Evolutionary conservation across 192 early-diverging fungal genomes (phyloP), one percentile per base, ranked within the genome.

Genomic region (Podila minutissima): DNA sequence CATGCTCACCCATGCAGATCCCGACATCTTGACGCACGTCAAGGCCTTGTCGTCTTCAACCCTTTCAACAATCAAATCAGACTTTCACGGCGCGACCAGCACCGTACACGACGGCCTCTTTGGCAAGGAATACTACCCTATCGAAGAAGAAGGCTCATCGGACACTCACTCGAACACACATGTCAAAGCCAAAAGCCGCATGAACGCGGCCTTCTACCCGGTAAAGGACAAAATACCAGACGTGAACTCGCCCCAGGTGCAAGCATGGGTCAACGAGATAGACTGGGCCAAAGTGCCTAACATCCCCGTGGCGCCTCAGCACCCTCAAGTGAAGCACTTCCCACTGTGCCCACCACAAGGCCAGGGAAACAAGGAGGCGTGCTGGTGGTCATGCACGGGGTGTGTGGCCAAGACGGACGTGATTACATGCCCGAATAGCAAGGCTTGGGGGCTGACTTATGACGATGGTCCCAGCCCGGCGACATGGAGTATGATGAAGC

Each of bases 181-280:
- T 4, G 32, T n/a, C 17, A 28, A 49, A 26, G 48, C 50, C 46
- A 63, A 66, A 7, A 62, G 32, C n/a, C 29, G 71, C 12, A 65
- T 75, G 51, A 71, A 66, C 24, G 38, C 67, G 6, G 62, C 66
- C 22, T 60, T 69, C 11, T 84, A 83, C 32, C 66, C 86, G 17
- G 65, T 74, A 26, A 85, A 74, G 24, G 76, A 85, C 37, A 35
- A 29, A 15, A 76, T 67, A 35, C 86, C 86, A 11, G 71, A 68
- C n/a, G 71, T 69, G 20, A 67, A 62, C 26, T 67, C 69, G 0
- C 66, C 74, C 1, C 82, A 74, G 67, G 81, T 83, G 29, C 55
- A 62, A 20, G 85, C 86, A 41, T 88, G 87, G 87, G 29, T 88
- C 19, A 69, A 68, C 10, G 32, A 82, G n/a, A 74, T 88, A n/a